Evolutionary conservation across 2,329 filamentous ascomycete species (phyloP), one percentile per base, ranked within the genome.

Genomic region (Colletotrichum coccodes): DNA sequence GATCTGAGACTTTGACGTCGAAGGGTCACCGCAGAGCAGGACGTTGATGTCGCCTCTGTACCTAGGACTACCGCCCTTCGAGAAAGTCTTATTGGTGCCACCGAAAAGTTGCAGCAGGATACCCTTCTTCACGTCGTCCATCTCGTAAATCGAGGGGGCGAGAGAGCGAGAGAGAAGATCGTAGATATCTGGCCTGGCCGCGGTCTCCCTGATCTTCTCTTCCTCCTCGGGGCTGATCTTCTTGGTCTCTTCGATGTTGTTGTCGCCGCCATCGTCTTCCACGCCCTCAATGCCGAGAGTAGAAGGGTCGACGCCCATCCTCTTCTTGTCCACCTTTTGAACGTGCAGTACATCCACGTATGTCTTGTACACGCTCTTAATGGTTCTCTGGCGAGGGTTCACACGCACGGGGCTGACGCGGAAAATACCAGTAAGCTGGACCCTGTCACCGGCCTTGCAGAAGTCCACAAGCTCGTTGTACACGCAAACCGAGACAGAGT

Each of bases 101-200:
- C 96, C 95, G 78, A 99, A 99, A 46, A 99, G 89, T 77, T 99
- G 96, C 4, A 99, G 90, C 12, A 99, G 85, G 70, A 99, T 98
- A 12, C 96, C 96, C 82, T 99, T 99, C 86, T 99, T 99, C 54
- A 98, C 94, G 76, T 99, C 96, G 73, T 99, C 96, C 91, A 97
- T 93, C 81, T 99, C 96, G 82, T 97, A 98, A 76, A 99, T 92
- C 68, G 95, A 98, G 16, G 96, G 96, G 2, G 96, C 96, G 32
- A 99, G 85, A 1, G 95, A 98, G 42, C 95, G 90, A 21, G 96
- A 89, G 4, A 99, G 89, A 28, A 99, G 88, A 26, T 99, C 95
- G 79, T 99, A 99, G 61, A 99, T 91, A 79, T 99, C 96, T 1
- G 91, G 85, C 60, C 96, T 90, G 36, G 89, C 87, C 12, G 93